Percentiles rank a stretch among this genome's conserved stretches.
Conservation (phyloP, 345 rosid species). For the Zanthoxylum bungeanum region DNA sequence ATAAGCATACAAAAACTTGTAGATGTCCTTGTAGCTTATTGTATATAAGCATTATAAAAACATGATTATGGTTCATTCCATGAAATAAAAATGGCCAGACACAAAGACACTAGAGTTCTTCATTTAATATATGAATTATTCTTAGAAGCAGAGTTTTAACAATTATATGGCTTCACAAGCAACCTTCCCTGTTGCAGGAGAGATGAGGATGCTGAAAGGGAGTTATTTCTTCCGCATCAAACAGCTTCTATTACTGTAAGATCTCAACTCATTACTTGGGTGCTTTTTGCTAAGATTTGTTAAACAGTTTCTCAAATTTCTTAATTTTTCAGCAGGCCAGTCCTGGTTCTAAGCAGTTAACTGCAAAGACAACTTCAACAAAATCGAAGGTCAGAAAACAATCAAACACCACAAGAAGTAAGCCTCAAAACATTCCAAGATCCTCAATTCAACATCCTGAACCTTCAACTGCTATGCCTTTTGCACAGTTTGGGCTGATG, state of each 20-base stretch:
- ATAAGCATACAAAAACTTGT: neutral
- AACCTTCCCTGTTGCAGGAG: conserved; percentile 34
- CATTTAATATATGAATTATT: neutral
- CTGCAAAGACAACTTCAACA: conserved; percentile 22
- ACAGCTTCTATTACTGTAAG: conserved; percentile 29
- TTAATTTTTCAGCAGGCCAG: conserved; percentile 21
- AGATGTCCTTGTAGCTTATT: neutral
- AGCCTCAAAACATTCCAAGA: conserved; percentile 18
- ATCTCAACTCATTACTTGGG: neutral
- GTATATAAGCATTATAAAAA: neutral
- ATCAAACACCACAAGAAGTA: conserved; percentile 12
- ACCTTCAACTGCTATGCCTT: conserved; percentile 16
- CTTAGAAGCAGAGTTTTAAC: neutral
- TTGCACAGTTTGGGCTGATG: conserved; percentile 30
- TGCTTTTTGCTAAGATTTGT: neutral
- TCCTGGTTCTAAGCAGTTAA: conserved; percentile 21
- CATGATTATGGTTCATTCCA: neutral
- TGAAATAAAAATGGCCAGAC: neutral
- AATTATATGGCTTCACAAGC: neutral
- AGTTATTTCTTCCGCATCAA: conserved; percentile 36
- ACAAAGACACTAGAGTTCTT: no score
- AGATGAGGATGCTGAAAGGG: conserved; percentile 47
- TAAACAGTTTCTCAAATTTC: conserved; percentile 8
- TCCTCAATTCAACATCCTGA: conserved; percentile 19
- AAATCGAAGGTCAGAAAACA: conserved; percentile 36